Percentiles rank a stretch among this genome's conserved stretches.
Evolutionary conservation across 2,329 filamentous ascomycete genomes (phyloP).

Genomic region (Fusarium chaquense): DNA sequence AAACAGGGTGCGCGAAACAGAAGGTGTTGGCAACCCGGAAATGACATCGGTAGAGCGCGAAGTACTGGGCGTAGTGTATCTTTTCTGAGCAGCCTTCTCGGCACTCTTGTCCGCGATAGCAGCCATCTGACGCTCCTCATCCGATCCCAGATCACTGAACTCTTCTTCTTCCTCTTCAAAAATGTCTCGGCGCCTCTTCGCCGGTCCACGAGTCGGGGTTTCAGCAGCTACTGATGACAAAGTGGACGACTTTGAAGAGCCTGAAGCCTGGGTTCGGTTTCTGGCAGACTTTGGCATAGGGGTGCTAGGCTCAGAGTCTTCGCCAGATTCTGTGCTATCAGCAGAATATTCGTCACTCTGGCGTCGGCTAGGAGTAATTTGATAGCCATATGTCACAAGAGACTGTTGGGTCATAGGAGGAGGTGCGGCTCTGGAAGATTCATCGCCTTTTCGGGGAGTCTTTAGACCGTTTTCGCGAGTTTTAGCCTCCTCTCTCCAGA

Average conservation of each 20-base stretch:
- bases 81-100: constrained; percentile 39
- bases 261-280: neutral
- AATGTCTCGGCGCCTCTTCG: constrained; percentile 50
- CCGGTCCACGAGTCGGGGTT: constrained; percentile 38
- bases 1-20: constrained; percentile 54
- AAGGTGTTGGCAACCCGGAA: constrained; percentile 51
- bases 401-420: constrained; percentile 49
- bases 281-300: constrained; percentile 5
- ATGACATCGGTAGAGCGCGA: constrained; percentile 44
- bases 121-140: constrained; percentile 56
- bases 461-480: constrained; percentile 47
- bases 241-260: constrained; percentile 1
- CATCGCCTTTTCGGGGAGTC: constrained; percentile 11
- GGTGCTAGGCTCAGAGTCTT: constrained; percentile 22
- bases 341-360: constrained; percentile 16
- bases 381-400: constrained; percentile 49
- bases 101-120: constrained; percentile 53
- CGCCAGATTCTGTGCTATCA: constrained; percentile 26
- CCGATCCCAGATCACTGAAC: constrained; percentile 53
- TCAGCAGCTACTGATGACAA: constrained; percentile 3
- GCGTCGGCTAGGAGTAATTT: constrained; percentile 40
- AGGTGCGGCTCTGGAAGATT: constrained; percentile 43
- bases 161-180: constrained; percentile 49
- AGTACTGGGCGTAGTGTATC: constrained; percentile 46
- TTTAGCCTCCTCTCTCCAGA: constrained; percentile 58